Base-by-base conservation (phyloP, 805 yeast species). In the Candida sanyiensis region DNA sequence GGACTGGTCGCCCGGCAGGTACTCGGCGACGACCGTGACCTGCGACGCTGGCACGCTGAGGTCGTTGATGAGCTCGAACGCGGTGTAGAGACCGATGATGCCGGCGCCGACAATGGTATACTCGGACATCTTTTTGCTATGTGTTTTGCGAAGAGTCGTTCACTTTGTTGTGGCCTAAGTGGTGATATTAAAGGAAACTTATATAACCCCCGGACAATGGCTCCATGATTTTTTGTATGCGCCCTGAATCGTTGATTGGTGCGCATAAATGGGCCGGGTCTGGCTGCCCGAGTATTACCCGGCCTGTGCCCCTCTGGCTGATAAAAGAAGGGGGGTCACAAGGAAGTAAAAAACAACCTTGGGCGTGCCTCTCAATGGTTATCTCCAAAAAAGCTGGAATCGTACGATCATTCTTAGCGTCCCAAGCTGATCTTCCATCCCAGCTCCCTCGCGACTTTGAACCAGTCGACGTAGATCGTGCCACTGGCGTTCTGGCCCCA, bases 1-100 rank as follows among this genome's bases (percentile, higher is more conserved):
- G 4, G 87, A 77, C 47, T 76, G 81, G 52, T 85, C 95, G 5
- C 94, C 95, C 3, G 95, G 94, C 27, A 80, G 58, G 49, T 70
- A 73, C 51, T 81, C 74, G 7, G 85, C 90, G 15, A 80, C 49
- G 2, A 84, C 70, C 4, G 74, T 66, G 44, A 85, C 71, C 6
- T 71, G 59, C 1, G 54, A 39, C 1, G 72, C 66, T 0, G 54
- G 40, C 8, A 69, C 60, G 3, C 66, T 64, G 9, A 61, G 61
- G 11, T 65, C 59, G 19, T 68, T 66, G 24, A 75, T 45, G 10
- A 81, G 63, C 36, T 69, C 63, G 48, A 64, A 69, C 1, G 75
- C 68, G 11, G 87, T 79, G 57, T 80, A 80, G 7, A 82, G 64
- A 22, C 88, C 87, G 43, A 77, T 63, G 27, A 81, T 76, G 13